A percentile compares a stretch with the other conserved stretches of the same genome.
Evolutionary conservation across 2,329 filamentous ascomycete species (phyloP).

Genomic region (Trichoderma sp.): DNA sequence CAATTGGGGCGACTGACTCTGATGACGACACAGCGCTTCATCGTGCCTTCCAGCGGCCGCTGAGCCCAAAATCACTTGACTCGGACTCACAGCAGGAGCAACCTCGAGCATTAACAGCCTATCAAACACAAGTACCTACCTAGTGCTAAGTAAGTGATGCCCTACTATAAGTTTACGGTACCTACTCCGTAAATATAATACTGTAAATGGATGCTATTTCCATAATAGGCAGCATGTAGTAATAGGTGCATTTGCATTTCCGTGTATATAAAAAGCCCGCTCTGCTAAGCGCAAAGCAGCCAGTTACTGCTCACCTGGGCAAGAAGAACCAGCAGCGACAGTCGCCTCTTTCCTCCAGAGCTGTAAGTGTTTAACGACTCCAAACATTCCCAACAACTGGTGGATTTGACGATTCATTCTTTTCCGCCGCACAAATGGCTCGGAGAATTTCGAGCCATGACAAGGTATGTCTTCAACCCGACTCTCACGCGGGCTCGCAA

Average conservation of each 20-base stretch:
- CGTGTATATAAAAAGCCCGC: background rate
- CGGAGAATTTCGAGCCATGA: background rate
- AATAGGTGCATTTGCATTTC: background rate
- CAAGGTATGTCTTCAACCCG: background rate
- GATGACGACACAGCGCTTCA: background rate
- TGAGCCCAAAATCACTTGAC: background rate
- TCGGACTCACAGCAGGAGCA: background rate
- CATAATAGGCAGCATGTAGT: background rate
- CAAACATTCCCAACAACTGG: background rate
- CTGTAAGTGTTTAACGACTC: background rate
- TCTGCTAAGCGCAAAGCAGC: background rate
- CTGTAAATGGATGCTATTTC: background rate
- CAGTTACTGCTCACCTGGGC: background rate
- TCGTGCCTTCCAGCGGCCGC: conserved; percentile 4
- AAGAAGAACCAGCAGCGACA: background rate
- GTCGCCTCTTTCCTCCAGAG: background rate
- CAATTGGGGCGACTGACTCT: background rate
- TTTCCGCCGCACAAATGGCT: background rate
- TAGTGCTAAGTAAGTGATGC: too few species aligned
- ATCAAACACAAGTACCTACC: background rate
- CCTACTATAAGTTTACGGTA: too few species aligned
- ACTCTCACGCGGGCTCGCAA: background rate
- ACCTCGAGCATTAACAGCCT: background rate
- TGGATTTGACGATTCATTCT: background rate
- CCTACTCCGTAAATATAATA: too few species aligned